Evolutionary conservation across 163 green algal species (phyloP), one percentile per base, ranked within the genome.

Genomic region (Volvox carteri): DNA sequence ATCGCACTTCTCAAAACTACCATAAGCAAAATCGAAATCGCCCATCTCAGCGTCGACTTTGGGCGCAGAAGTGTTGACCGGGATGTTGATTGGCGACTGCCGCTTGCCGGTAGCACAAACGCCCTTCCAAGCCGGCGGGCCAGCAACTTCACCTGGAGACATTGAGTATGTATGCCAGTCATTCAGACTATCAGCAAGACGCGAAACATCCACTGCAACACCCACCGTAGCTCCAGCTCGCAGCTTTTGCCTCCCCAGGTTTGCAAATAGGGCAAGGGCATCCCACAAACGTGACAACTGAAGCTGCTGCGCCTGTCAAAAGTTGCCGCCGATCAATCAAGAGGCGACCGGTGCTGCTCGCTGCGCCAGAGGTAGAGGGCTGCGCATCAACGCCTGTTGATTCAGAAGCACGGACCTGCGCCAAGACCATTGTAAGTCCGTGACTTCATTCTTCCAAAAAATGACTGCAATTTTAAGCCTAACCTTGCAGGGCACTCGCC

Each of bases 41-140:
- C 85, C 85, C 74, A 92, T 89, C 62, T 92, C 78, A 28, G 90
- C 77, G 0, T 91, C 60, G 35, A 90, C 72, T 41, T 72, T 84
- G 23, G 76, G 81, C 50, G 79, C 67, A 21, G 78, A 60, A 39
- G 58, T 87, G 44, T 70, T 78, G 56, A 93, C 16, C 4, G 92
- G 88, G 2, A 96, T 86, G 86, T 95, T 90, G 37, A 96, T 90
- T 4, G 93, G 93, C 11, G 93, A 96, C 84, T 96, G 93, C 44
- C 86, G 90, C 76, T 48, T 80, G 11, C 93, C 93, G 4, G 84
- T 87, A 23, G 86, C 62, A 60, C 93, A 96, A 0, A 86, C 83
- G 6, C 92, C 92, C 74, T 91, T 91, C 92, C 92, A 95, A 9
- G 75, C 52, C 9, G 77, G 42, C 1, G 91, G 91, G 0, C 91